These are phyloP conservation scores for Stagonosporopsis vannaccii DNA, from an alignment of 2,329 filamentous ascomycete genomes.

Conservation along the genomic window DNA sequence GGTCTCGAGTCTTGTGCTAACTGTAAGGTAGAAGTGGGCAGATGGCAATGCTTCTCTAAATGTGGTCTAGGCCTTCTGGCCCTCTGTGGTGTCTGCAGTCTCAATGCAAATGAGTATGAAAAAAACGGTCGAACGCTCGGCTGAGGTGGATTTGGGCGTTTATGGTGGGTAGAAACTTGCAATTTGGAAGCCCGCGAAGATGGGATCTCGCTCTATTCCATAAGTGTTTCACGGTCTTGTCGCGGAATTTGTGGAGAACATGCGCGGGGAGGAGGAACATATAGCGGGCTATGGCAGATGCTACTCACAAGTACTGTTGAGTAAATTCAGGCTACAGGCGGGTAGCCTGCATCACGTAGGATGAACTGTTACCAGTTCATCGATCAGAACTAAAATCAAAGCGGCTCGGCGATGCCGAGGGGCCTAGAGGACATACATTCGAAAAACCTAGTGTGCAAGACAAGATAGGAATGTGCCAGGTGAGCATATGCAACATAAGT, in stretches of 20 bases:
- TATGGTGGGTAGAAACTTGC: not conserved
- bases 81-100: not conserved
- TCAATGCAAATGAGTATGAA: too few species aligned
- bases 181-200: not conserved
- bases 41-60: not conserved
- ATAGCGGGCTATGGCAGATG: not conserved
- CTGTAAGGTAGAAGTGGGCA: not conserved
- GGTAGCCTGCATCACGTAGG: not conserved
- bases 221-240: not conserved
- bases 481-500: too few species aligned
- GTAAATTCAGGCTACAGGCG: not conserved
- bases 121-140: too few species aligned
- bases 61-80: not conserved
- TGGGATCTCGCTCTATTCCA: not conserved
- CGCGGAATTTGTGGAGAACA: not conserved
- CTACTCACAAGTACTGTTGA: not conserved
- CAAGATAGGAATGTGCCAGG: too few species aligned
- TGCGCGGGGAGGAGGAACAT: not conserved
- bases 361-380: not conserved
- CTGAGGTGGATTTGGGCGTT: too few species aligned
- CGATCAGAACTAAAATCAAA: not conserved
- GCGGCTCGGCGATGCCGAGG: not conserved
- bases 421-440: not conserved
- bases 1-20: not conserved
- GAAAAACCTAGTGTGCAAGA: too few species aligned